Evolutionary conservation across 2,329 filamentous ascomycete species (phyloP).

Genomic region (Xylariaceae sp.): DNA sequence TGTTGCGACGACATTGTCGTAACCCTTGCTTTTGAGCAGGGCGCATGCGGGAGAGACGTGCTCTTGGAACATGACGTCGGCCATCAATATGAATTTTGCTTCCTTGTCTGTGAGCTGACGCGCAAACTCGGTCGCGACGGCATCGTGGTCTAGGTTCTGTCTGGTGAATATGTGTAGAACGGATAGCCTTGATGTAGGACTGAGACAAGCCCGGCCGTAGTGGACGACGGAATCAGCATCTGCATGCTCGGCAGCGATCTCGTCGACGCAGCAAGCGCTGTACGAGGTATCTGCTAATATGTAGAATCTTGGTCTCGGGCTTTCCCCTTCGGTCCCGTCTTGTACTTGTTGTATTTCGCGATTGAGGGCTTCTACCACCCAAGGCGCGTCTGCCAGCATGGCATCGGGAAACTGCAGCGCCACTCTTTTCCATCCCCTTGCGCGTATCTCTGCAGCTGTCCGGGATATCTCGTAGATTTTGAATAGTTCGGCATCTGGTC

Average conservation of each 20-base stretch:
- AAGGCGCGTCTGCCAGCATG: constrained; percentile 82
- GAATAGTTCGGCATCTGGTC: constrained; percentile 64
- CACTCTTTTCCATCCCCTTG: constrained; percentile 68
- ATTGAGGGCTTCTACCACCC: constrained; percentile 65
- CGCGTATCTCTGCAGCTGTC: constrained; percentile 72
- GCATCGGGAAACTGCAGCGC: constrained; percentile 94
- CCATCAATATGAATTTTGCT: constrained; percentile 72
- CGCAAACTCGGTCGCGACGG: constrained; percentile 59
- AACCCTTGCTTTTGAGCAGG: constrained; percentile 59
- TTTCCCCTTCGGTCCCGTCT: constrained; percentile 3
- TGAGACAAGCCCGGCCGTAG: constrained; percentile 89
- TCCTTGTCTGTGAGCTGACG: constrained; percentile 62
- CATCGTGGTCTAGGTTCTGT: constrained; percentile 60
- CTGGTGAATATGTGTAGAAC: constrained; percentile 89
- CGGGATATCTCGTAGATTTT: constrained; percentile 80
- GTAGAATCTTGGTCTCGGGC: constrained; percentile 51
- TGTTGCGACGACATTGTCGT: constrained; percentile 65
- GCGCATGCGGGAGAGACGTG: constrained; percentile 61
- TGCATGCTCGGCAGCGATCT: constrained; percentile 91
- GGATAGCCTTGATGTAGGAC: constrained; percentile 79
- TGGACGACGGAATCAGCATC: constrained; percentile 89
- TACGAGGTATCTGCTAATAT: constrained; percentile 96
- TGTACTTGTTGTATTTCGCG: constrained; percentile 28
- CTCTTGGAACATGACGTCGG: constrained; percentile 80
- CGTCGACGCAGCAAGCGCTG: constrained; percentile 94